Base-by-base conservation (phyloP, 139 green algal genomes). In the Chlorella vulgaris region DNA sequence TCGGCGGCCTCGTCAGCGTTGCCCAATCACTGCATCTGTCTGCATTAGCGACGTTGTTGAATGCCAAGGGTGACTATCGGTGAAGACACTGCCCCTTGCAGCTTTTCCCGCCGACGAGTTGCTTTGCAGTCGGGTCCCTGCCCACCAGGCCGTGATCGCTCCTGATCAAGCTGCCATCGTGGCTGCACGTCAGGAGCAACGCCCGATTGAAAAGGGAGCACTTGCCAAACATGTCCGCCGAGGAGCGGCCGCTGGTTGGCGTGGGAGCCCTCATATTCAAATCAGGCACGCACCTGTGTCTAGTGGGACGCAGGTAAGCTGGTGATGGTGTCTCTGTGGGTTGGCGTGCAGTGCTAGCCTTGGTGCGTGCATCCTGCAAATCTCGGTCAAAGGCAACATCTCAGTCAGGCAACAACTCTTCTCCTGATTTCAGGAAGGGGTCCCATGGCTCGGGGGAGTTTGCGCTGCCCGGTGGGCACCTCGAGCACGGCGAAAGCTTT, bases 391-490 rank as follows among this genome's bases (percentile, higher is more conserved):
- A 28, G 29, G 61, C 6, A 33, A 3, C 33, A 26, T 2, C n/a
- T 5, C 63, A 42, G 18, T 7, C 15, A 63, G 4, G 47, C 15
- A 28, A 19, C 39, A 58, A 4, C 18, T 43, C 2, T 39, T 15
- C n/a, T 38, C 18, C 26, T 79, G 10, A 68, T 22, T 36, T 62
- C 78, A 90, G 89, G 66, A 90, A 88, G 13, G 85, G 88, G 1
- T 73, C 76, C 0, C 85, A 88, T 60, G 91, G 90, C 8, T 22
- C 69, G 0, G 88, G 85, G 2, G 80, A 87, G 22, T 92, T 36
- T 26, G 91, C 91, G 0, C 78, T 94, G 42, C 91, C 91, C 33
- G 90, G 90, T 22, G 90, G 90, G 1, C 81, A 93, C 47, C 61
- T 94, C n/a, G 89, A 93, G 81, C 51, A 80, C 19, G 78, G 80